A percentile compares a stretch with the other conserved stretches of the same genome.
Conservation (phyloP, 148 eudicot genomes). For the Linanthus parryae region DNA sequence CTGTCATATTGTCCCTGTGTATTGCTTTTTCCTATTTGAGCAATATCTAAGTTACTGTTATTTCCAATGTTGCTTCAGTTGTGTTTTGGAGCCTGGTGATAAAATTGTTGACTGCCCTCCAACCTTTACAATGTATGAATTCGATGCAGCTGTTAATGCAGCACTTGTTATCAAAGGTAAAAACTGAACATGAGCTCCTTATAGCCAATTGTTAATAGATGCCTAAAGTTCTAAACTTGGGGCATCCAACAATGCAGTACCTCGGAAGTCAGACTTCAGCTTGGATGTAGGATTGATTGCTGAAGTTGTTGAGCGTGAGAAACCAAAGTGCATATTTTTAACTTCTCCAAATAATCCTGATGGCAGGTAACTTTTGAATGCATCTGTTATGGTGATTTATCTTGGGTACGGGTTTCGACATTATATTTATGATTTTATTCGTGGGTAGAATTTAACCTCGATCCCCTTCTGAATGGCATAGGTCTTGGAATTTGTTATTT, state of each 20-base stretch:
- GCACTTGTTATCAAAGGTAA: slow-evolving; percentile 80
- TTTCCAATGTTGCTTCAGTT: slow-evolving; percentile 50
- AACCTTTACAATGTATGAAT: slow-evolving; percentile 96
- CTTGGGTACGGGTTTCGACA: neutral
- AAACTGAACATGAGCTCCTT: too few relatives aligned
- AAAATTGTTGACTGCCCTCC: slow-evolving; percentile 97
- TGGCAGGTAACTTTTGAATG: slow-evolving; percentile 61
- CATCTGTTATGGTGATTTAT: neutral
- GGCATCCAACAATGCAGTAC: slow-evolving; percentile 47
- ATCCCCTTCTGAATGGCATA: neutral
- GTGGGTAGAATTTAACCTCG: too few relatives aligned
- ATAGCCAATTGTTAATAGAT: too few relatives aligned
- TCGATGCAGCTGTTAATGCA: slow-evolving; percentile 93
- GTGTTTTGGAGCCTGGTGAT: slow-evolving; percentile 95
- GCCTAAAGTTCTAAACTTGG: too few relatives aligned
- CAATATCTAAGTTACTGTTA: too few relatives aligned
- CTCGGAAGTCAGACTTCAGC: slow-evolving; percentile 80
- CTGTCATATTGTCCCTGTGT: too few relatives aligned
- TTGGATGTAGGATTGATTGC: slow-evolving; percentile 65
- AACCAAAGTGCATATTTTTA: slow-evolving; percentile 89
- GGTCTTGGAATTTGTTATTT: neutral
- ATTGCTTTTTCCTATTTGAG: too few relatives aligned
- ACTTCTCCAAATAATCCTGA: slow-evolving; percentile 98
- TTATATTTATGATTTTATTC: too few relatives aligned
- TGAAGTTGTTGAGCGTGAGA: slow-evolving; percentile 62